Evolutionary conservation across 2,329 filamentous ascomycete genomes (phyloP).

Genomic region (Simplicillium aogashimaense): DNA sequence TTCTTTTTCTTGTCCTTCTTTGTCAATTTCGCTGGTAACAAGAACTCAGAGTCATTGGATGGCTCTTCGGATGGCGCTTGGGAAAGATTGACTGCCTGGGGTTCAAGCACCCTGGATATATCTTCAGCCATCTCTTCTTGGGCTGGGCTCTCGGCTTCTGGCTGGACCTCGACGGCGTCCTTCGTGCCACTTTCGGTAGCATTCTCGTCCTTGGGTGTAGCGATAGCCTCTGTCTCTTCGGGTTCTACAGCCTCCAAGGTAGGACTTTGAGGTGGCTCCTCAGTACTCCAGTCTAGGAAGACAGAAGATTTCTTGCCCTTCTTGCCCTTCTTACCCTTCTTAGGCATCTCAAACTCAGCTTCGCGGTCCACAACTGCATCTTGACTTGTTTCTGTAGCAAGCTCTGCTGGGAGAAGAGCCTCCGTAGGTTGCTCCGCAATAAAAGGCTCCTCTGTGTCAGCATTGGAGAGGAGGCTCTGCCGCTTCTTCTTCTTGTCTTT

Average conservation of each 20-base stretch:
- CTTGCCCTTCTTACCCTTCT: conserved; percentile 13
- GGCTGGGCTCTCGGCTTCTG: background rate
- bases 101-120: no score
- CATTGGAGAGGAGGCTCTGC: conserved; percentile 5
- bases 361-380: conserved; percentile 4
- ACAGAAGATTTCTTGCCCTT: conserved; percentile 10
- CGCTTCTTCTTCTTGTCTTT: conserved; percentile 20
- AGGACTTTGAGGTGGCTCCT: no score
- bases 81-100: no score
- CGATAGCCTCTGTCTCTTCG: no score
- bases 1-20: conserved; percentile 25
- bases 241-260: no score
- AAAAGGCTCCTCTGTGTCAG: background rate
- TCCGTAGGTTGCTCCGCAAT: background rate
- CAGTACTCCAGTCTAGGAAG: no score
- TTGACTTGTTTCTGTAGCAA: conserved; percentile 1
- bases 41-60: conserved; percentile 3
- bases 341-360: background rate
- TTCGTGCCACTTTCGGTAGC: conserved; percentile 6
- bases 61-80: background rate
- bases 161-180: background rate
- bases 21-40: conserved; percentile 15
- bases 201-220: background rate
- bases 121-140: no score
- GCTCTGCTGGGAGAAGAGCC: background rate